A percentile compares a stretch with the other conserved stretches of the same genome.
Conservation (phyloP, 768 basidiomycete genomes). For the Clitopilus hobsonii region DNA sequence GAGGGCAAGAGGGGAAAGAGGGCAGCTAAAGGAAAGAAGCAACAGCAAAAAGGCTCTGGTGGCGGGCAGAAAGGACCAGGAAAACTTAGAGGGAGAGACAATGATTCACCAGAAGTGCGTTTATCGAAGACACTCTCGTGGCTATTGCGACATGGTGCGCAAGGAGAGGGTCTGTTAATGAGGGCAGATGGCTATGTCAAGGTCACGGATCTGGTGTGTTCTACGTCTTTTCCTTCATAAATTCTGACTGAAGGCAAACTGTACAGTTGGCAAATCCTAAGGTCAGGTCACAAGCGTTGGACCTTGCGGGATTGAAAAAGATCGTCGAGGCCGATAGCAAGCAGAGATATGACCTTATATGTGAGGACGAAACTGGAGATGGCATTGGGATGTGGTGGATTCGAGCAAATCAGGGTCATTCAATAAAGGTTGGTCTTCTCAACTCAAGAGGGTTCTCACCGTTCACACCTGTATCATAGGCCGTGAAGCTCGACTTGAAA, state of each 20-base stretch:
- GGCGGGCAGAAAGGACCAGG: conserved; percentile 11
- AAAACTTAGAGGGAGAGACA: conserved; percentile 55
- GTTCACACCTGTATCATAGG: conserved; percentile 30
- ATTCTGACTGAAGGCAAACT: neutral
- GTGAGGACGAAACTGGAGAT: conserved; percentile 38
- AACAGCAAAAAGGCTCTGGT: conserved; percentile 7
- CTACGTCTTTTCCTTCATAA: neutral
- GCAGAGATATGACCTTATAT: conserved; percentile 54
- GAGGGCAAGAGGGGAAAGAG: conserved; percentile 1
- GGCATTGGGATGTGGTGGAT: conserved; percentile 66
- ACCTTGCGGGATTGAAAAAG: conserved; percentile 47
- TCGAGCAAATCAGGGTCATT: conserved; percentile 88
- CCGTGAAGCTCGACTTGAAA: conserved; percentile 62
- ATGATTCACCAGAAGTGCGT: conserved; percentile 63
- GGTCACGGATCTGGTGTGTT: conserved; percentile 77
- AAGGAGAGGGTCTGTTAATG: conserved; percentile 68
- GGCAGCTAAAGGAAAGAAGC: conserved; percentile 6
- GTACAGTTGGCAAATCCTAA: conserved; percentile 66
- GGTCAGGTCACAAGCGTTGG: conserved; percentile 47
- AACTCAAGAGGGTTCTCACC: too few relatives aligned
- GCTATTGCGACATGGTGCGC: conserved; percentile 87
- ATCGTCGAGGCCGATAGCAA: conserved; percentile 70
- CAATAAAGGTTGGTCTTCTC: conserved; percentile 59
- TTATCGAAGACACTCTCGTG: conserved; percentile 87
- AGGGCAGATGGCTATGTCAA: conserved; percentile 82